Conservation (phyloP, 768 basidiomycete species). For the Collybia sordida region DNA sequence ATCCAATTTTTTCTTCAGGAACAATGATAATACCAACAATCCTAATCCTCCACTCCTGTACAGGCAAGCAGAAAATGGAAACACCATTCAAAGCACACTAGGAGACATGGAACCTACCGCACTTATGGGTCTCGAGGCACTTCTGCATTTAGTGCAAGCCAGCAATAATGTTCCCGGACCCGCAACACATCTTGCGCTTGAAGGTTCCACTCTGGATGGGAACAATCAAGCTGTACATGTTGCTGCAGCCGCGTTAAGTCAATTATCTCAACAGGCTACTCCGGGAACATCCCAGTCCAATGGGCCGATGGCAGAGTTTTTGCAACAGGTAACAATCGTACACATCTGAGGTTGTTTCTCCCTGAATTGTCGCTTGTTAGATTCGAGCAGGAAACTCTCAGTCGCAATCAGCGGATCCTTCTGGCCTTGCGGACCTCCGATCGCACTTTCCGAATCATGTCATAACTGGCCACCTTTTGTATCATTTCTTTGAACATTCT, state of each 20-base stretch:
- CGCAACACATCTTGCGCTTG: no score
- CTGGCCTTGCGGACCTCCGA: slow-evolving; percentile 8
- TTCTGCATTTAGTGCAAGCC: slow-evolving; percentile 14
- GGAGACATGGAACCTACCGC: slow-evolving; percentile 5
- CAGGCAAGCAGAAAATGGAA: not conserved
- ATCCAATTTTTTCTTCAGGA: not conserved
- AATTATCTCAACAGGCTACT: slow-evolving; percentile 9
- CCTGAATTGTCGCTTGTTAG: not conserved
- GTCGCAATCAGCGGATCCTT: not conserved
- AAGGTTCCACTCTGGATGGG: not conserved
- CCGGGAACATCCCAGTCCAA: not conserved
- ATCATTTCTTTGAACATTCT: slow-evolving; percentile 15
- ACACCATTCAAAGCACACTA: not conserved
- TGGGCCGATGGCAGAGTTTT: slow-evolving; percentile 6
- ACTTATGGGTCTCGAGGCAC: slow-evolving; percentile 10
- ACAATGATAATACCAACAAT: not conserved
- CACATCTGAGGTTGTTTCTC: not conserved
- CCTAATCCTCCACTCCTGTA: no score
- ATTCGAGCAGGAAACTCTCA: slow-evolving; percentile 1
- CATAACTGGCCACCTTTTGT: slow-evolving; percentile 11
- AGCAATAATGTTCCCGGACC: slow-evolving; percentile 3
- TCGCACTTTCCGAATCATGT: slow-evolving; percentile 14
- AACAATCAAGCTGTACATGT: slow-evolving; percentile 8
- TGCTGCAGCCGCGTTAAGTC: slow-evolving; percentile 8
- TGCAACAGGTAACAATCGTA: slow-evolving; percentile 7